Evolutionary conservation across 352 stramenopile species (phyloP).

Genomic region (Phytophthora nicotianae): DNA sequence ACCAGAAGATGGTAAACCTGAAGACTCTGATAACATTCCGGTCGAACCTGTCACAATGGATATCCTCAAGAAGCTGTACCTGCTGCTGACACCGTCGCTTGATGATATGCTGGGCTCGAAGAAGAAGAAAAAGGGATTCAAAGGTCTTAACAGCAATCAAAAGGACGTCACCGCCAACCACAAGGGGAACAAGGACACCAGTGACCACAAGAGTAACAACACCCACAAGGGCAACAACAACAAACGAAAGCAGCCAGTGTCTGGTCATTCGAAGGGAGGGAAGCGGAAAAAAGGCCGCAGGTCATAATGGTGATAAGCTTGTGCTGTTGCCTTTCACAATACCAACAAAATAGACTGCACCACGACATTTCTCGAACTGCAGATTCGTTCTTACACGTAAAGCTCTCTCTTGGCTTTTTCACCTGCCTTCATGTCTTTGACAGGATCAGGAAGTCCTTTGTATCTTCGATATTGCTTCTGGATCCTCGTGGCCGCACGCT

Average conservation of each 20-base stretch:
- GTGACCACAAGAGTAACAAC: neutral
- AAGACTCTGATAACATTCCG: slow-evolving; percentile 10
- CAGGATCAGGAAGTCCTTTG: slow-evolving; percentile 24
- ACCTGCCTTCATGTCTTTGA: slow-evolving; percentile 5
- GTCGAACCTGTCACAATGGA: slow-evolving; percentile 60
- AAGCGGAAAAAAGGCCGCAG: slow-evolving; percentile 38
- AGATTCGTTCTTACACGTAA: slow-evolving; percentile 12
- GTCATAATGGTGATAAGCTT: slow-evolving; percentile 13
- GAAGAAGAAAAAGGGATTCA: slow-evolving; percentile 47
- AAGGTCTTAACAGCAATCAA: slow-evolving; percentile 2
- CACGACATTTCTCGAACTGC: neutral
- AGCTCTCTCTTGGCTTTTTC: slow-evolving; percentile 1
- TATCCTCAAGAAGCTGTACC: slow-evolving; percentile 68
- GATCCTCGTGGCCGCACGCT: slow-evolving; percentile 63
- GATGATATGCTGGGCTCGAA: slow-evolving; percentile 60
- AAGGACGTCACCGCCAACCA: neutral
- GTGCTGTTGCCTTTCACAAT: slow-evolving; percentile 3
- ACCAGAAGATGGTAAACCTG: slow-evolving; percentile 9
- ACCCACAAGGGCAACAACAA: slow-evolving; percentile 9
- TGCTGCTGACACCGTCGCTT: slow-evolving; percentile 65
- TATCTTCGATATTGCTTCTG: slow-evolving; percentile 52
- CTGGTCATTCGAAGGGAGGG: slow-evolving; percentile 6
- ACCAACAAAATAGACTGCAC: slow-evolving; percentile 26
- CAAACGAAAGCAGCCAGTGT: slow-evolving; percentile 36
- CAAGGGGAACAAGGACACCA: slow-evolving; percentile 7